These are phyloP conservation scores for Thymus mandschuricus DNA, from an alignment of 257 asterid genomes.

Conservation along the genomic window DNA sequence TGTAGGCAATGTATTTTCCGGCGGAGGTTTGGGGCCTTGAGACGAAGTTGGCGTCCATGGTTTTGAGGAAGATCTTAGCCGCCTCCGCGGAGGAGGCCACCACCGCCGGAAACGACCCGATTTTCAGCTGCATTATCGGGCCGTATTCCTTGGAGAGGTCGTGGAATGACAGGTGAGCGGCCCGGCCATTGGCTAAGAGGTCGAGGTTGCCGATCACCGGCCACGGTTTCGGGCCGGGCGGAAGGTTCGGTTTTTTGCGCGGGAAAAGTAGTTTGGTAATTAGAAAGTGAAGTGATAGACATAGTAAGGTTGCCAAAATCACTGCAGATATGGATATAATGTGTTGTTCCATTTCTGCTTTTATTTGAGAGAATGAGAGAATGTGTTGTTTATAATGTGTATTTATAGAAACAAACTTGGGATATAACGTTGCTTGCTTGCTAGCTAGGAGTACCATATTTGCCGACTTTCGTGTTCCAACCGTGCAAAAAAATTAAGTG, in stretches of 20 bases:
- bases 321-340: constrained; percentile 9
- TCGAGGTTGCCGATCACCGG: constrained; percentile 61
- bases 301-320: constrained; percentile 1
- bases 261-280: neutral
- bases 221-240: constrained; percentile 65
- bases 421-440: too few relatives aligned
- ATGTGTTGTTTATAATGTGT: too few relatives aligned
- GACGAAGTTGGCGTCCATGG: too few relatives aligned
- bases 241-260: constrained; percentile 34
- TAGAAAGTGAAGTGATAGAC: constrained; percentile 12
- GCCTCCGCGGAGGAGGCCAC: neutral
- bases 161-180: constrained; percentile 53
- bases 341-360: constrained; percentile 32
- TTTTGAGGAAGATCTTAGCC: too few relatives aligned
- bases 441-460: too few relatives aligned
- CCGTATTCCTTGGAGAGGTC: constrained; percentile 52
- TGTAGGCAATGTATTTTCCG: too few relatives aligned
- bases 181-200: constrained; percentile 41
- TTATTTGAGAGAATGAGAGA: too few relatives aligned
- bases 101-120: too few relatives aligned
- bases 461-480: too few relatives aligned
- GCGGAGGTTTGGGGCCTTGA: too few relatives aligned
- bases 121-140: constrained; percentile 37
- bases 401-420: too few relatives aligned
- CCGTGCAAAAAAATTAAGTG: too few relatives aligned